These are phyloP conservation scores for Lepidium campestre DNA, from an alignment of 441 rosid genomes.

Conservation along the genomic window DNA sequence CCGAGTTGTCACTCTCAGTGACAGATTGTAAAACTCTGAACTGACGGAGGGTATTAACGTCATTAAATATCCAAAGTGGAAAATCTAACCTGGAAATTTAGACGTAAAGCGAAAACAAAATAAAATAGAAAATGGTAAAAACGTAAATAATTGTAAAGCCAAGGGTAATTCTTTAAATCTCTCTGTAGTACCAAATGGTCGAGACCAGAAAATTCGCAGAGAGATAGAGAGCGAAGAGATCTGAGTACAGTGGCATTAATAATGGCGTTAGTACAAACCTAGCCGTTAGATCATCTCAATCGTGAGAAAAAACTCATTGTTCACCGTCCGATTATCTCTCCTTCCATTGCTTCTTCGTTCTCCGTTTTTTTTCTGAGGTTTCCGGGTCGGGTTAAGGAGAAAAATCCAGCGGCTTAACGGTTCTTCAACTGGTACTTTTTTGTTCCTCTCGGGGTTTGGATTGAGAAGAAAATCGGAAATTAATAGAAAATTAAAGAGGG, in stretches of 20 bases:
- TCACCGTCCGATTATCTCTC: slow-evolving; percentile 25
- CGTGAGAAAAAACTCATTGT: not conserved
- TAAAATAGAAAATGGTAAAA: slow-evolving; percentile 4
- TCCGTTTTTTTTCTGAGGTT: not conserved
- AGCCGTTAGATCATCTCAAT: slow-evolving; percentile 36
- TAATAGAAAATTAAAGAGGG: not conserved
- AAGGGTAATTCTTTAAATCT: slow-evolving; percentile 1
- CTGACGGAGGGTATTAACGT: slow-evolving; percentile 1
- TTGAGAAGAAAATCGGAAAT: slow-evolving; percentile 14
- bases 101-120: slow-evolving; percentile 5
- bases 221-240: slow-evolving; percentile 28
- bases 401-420: slow-evolving; percentile 23
- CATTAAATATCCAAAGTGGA: slow-evolving; percentile 1
- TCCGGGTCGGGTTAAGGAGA: slow-evolving; percentile 16
- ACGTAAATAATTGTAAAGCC: slow-evolving; percentile 4
- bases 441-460: slow-evolving; percentile 11
- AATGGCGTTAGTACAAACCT: slow-evolving; percentile 23
- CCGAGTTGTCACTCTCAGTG: not conserved
- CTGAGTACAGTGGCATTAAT: slow-evolving; percentile 33
- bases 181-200: slow-evolving; percentile 5
- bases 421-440: slow-evolving; percentile 18
- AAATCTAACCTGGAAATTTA: slow-evolving; percentile 27
- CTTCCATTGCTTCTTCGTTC: not conserved
- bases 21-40: no score
- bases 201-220: slow-evolving; percentile 4